These are phyloP conservation scores for Trichoderma cornu-damae DNA, from an alignment of 2,329 filamentous ascomycete species.

Conservation along the genomic window DNA sequence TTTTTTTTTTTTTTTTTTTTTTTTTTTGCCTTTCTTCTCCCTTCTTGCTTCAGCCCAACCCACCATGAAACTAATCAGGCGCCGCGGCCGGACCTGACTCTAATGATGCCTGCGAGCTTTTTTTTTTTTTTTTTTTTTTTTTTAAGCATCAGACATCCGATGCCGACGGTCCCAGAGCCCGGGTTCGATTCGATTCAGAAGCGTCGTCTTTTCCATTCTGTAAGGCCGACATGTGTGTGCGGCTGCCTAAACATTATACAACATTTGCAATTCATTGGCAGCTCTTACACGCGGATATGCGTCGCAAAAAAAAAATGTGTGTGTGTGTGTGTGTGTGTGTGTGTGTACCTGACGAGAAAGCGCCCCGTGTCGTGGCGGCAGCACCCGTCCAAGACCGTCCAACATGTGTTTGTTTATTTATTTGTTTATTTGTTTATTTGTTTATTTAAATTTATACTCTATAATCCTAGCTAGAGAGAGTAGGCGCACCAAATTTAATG, in stretches of 20 bases:
- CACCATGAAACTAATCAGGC: neutral
- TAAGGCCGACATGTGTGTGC: slow-evolving; percentile 15
- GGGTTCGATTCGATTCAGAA: neutral
- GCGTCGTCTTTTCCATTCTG: slow-evolving; percentile 11
- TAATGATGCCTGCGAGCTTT: neutral
- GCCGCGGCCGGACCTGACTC: neutral
- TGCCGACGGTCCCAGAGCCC: neutral
- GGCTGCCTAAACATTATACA: slow-evolving; percentile 16
- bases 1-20: neutral
- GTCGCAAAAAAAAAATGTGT: too few relatives aligned
- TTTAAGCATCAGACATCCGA: neutral
- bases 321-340: too few relatives aligned
- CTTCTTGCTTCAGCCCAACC: slow-evolving; percentile 11
- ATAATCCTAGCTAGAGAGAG: too few relatives aligned
- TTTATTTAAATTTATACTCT: too few relatives aligned
- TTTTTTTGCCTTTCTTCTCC: neutral
- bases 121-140: neutral
- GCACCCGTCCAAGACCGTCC: too few relatives aligned
- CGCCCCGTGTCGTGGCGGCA: too few relatives aligned
- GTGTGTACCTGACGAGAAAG: too few relatives aligned
- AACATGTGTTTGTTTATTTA: too few relatives aligned
- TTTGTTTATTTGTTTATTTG: too few relatives aligned
- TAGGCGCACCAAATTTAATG: too few relatives aligned
- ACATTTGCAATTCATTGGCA: too few relatives aligned
- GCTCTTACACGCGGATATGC: too few relatives aligned